Evolutionary conservation across 148 eudicot species (phyloP).

Genomic region (Persicaria maculosa): DNA sequence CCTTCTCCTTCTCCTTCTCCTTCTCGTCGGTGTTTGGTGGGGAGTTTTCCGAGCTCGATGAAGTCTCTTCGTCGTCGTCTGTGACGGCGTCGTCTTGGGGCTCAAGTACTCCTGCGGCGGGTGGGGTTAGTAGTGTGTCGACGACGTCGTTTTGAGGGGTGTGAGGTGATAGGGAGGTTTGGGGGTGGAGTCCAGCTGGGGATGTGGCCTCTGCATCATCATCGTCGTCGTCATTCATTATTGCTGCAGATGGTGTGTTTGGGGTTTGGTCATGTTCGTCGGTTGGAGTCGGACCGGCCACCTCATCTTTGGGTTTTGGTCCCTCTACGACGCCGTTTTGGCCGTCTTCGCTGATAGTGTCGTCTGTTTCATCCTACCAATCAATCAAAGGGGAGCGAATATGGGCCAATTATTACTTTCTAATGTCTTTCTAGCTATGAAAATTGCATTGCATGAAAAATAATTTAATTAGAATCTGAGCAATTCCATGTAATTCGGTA

Average conservation of each 20-base stretch:
- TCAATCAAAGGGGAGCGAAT: background rate
- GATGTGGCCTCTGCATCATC: too few species aligned
- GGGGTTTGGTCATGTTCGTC: background rate
- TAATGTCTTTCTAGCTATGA: too few species aligned
- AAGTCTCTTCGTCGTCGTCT: too few species aligned
- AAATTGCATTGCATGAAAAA: too few species aligned
- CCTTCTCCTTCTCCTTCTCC: too few species aligned
- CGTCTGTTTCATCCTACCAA: background rate
- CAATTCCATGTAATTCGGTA: too few species aligned
- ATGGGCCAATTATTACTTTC: background rate
- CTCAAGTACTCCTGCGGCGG: too few species aligned
- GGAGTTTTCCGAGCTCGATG: too few species aligned
- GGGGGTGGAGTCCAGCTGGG: background rate
- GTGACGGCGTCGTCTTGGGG: background rate
- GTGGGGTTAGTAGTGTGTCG: too few species aligned
- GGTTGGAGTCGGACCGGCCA: background rate
- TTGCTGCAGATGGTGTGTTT: background rate
- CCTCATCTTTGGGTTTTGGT: background rate
- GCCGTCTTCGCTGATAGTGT: background rate
- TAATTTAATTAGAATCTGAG: too few species aligned
- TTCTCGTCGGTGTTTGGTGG: too few species aligned
- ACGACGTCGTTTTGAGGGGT: background rate
- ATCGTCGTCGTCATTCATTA: background rate
- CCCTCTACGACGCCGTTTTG: slow-evolving; percentile 6
- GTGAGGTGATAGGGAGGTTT: background rate